A percentile compares a stretch with the other conserved stretches of the same genome.
phyloP scores from a whole-genome alignment of 371 early-diverging fungal species.

The Coemansia sp. region DNA sequence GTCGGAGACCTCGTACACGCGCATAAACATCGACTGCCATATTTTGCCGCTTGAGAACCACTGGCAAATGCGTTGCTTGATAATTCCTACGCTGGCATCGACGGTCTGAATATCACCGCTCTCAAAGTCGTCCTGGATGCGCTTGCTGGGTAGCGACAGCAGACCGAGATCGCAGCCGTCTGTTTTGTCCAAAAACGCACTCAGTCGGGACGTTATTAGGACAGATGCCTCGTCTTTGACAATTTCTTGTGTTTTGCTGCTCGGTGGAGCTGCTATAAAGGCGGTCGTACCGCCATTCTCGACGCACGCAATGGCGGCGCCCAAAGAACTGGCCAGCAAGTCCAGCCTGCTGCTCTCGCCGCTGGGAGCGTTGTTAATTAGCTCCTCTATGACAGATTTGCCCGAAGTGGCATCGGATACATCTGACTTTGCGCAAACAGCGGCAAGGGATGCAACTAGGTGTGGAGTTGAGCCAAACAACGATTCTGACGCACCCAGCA shows the following conservation, averaged over 20 bases:
- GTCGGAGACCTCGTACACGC: slow-evolving; percentile 34
- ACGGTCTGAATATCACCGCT: slow-evolving; percentile 19
- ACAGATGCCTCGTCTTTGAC: slow-evolving; percentile 1
- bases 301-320: slow-evolving; percentile 11
- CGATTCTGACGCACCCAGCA: neutral
- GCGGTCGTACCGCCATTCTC: slow-evolving; percentile 10
- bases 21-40: slow-evolving; percentile 35
- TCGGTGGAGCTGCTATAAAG: neutral
- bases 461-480: neutral
- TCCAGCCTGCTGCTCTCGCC: neutral
- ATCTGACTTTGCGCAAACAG: neutral
- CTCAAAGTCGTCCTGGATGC: slow-evolving; percentile 28
- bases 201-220: neutral
- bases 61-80: slow-evolving; percentile 16
- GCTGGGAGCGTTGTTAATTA: neutral
- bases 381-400: neutral
- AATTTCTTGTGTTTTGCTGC: neutral
- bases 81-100: slow-evolving; percentile 26
- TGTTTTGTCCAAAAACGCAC: neutral
- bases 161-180: neutral
- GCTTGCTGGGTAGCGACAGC: slow-evolving; percentile 18
- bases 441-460: neutral
- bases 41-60: slow-evolving; percentile 37
- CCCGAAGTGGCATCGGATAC: neutral
- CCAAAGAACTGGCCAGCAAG: slow-evolving; percentile 12